Percentiles rank a stretch among this genome's conserved stretches.
phyloP scores from a whole-genome alignment of 352 stramenopile genomes.

The Phytopythium cucurbitacearum region DNA sequence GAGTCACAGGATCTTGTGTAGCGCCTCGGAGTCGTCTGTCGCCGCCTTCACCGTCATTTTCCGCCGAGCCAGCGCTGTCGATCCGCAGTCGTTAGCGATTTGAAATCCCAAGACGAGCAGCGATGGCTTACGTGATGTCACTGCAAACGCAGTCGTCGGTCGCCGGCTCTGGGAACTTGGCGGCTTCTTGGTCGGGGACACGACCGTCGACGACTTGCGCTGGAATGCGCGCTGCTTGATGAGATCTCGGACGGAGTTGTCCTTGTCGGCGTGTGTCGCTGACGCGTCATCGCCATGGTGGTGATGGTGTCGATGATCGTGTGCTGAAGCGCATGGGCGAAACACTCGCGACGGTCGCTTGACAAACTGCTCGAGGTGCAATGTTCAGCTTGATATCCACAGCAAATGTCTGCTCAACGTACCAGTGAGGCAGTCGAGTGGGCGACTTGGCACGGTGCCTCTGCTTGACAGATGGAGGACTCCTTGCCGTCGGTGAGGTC shows the following conservation, averaged over 20 bases:
- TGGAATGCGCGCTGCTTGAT: slow-evolving; percentile 63
- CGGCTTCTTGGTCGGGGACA: slow-evolving; percentile 16
- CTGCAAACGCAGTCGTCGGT: background rate
- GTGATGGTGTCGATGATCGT: background rate
- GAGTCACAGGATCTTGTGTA: slow-evolving; percentile 1
- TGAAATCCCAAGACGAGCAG: background rate
- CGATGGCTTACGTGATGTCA: background rate
- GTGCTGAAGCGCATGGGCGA: background rate
- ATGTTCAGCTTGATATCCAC: background rate
- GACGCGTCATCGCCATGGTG: background rate
- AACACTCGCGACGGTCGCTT: slow-evolving; percentile 4
- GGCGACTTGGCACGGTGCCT: background rate
- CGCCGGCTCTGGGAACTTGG: background rate
- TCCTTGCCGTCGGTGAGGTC: background rate
- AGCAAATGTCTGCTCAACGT: background rate
- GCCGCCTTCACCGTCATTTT: slow-evolving; percentile 4
- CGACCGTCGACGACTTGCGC: slow-evolving; percentile 31
- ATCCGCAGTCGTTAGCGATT: slow-evolving; percentile 2
- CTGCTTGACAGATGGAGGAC: background rate
- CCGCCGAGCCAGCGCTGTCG: slow-evolving; percentile 15
- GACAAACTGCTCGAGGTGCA: slow-evolving; percentile 2
- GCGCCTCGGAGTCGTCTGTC: background rate
- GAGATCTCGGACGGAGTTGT: slow-evolving; percentile 28
- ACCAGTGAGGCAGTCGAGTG: background rate
- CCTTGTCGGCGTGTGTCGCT: background rate